phyloP scores from a whole-genome alignment of 1,284 basidiomycete genomes.

The Ceratobasidium sp. region DNA sequence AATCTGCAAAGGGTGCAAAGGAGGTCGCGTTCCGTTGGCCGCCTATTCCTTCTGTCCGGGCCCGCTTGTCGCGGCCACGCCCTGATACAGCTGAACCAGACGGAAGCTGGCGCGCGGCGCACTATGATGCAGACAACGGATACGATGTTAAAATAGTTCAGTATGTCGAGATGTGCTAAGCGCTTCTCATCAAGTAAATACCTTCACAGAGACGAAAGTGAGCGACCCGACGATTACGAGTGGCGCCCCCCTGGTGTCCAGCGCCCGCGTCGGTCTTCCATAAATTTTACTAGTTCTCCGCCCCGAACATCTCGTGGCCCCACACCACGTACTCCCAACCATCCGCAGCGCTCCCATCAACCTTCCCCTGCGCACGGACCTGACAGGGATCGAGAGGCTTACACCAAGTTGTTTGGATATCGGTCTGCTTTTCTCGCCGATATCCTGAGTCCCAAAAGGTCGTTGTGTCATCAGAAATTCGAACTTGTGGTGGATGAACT shows the following conservation, averaged over 20 bases:
- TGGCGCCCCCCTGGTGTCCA: constrained; percentile 65
- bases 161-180: constrained; percentile 1
- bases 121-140: constrained; percentile 37
- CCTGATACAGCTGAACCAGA: constrained; percentile 54
- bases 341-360: constrained; percentile 51
- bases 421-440: constrained; percentile 82
- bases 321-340: constrained; percentile 54
- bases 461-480: constrained; percentile 94
- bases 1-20: constrained; percentile 75
- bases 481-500: constrained; percentile 92
- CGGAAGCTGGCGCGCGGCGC: constrained; percentile 45
- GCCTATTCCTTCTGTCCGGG: constrained; percentile 65
- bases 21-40: constrained; percentile 81
- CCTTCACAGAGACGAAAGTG: constrained; percentile 57
- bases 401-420: constrained; percentile 81
- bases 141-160: constrained; percentile 28
- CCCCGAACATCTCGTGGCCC: constrained; percentile 16
- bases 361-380: constrained; percentile 51
- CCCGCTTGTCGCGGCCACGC: constrained; percentile 70
- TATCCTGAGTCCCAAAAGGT: constrained; percentile 79
- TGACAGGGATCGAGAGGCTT: constrained; percentile 53
- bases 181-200: constrained; percentile 49
- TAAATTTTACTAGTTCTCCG: constrained; percentile 25
- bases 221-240: constrained; percentile 59
- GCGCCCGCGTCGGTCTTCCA: constrained; percentile 7